Base-by-base conservation (phyloP, 768 basidiomycete species). In the Lentinula sp. region DNA sequence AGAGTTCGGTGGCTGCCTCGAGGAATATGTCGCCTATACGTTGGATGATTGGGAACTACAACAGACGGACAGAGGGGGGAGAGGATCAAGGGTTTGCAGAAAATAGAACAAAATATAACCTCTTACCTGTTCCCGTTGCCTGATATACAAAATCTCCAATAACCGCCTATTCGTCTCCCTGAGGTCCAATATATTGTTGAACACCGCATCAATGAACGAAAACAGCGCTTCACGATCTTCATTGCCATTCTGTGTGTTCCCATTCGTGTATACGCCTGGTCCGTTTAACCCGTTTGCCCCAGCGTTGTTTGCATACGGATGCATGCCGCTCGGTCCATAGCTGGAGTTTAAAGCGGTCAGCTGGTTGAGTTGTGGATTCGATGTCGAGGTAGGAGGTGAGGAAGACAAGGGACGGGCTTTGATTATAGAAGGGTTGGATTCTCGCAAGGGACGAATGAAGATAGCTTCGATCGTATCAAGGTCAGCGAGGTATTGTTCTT, bases 1-100 rank as follows among this genome's bases (percentile, higher is more conserved):
- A 97, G 23, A 56, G 39, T 67, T 95, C 91, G 5, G 90, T 84
- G 0, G 94, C 95, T 5, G 90, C 88, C 31, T 88, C 84, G 42
- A 97, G 77, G 70, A 96, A 93, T 51, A 97, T 84, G 68, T 96
- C 94, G 0, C 96, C 95, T 23, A 98, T 90, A 45, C 83, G 80
- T 63, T 86, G 81, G 39, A 98, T 91, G 57, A 97, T 82, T 0
- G 90, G 88, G 0, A 82, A 83, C 63, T 55, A 28, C 7, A 15
- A n/a, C 16, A 18, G 8, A 18, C 10, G 18, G 37, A 9, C 3
- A n/a, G 11, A 9, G n/a, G n/a, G n/a, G 15, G 15, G n/a, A 18
- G n/a, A n/a, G 3, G 23, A 28, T 28, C 7, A 49, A 31, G 8
- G 32, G 40, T 7, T 5, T 5, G 16, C 8, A 34, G 31, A 34